phyloP scores from a whole-genome alignment of 116 monocot genomes.

The Iris pallida region DNA sequence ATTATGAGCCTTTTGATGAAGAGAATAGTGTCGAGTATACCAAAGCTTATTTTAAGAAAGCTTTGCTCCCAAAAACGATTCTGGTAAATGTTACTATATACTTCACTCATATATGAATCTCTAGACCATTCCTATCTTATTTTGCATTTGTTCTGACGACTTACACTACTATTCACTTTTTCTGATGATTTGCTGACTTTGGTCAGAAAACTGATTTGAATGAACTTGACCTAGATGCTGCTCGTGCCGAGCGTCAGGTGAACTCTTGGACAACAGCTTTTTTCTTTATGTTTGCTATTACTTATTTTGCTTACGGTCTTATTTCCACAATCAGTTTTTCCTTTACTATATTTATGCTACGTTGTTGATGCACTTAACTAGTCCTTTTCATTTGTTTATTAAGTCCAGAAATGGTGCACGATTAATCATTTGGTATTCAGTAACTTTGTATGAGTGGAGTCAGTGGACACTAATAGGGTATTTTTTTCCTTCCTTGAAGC shows the following conservation, averaged over 20 bases:
- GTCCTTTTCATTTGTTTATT: too few species aligned
- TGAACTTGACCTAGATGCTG: constrained; percentile 83
- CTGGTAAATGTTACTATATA: constrained; percentile 39
- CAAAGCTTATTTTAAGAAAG: constrained; percentile 60
- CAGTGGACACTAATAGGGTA: too few species aligned
- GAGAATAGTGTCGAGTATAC: constrained; percentile 84
- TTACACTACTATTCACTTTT: not conserved
- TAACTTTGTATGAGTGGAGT: not conserved
- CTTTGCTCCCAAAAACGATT: constrained; percentile 74
- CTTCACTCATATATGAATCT: not conserved
- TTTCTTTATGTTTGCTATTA: too few species aligned
- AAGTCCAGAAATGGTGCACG: too few species aligned
- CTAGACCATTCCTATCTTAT: not conserved
- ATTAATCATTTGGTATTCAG: too few species aligned
- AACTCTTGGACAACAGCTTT: not conserved
- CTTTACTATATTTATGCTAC: too few species aligned
- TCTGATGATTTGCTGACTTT: constrained; percentile 14
- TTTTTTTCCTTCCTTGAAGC: too few species aligned
- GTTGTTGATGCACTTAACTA: too few species aligned
- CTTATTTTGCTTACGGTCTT: too few species aligned
- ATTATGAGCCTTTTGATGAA: constrained; percentile 52
- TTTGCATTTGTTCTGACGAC: not conserved
- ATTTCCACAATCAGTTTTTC: too few species aligned
- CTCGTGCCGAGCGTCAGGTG: constrained; percentile 93
- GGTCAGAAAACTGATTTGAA: constrained; percentile 67